Conservation (phyloP, 1,139 yeast genomes). For the Pichia sp. region DNA sequence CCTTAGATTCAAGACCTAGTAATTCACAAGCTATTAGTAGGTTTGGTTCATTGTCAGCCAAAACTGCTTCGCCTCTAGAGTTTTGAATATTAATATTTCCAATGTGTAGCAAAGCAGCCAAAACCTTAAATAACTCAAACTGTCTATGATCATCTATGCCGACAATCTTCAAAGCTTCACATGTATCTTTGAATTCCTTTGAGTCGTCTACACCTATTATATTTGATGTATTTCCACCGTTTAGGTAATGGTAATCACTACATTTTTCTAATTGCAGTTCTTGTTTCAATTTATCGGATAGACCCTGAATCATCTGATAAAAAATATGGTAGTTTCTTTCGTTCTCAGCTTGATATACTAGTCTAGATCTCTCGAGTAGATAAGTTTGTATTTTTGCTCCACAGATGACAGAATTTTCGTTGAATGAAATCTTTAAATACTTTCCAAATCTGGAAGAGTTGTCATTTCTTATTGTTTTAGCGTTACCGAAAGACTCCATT, state of each 20-base stretch:
- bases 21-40: slow-evolving; percentile 78
- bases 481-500: slow-evolving; percentile 98
- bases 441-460: slow-evolving; percentile 97
- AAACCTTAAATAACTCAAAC: slow-evolving; percentile 63
- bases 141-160: slow-evolving; percentile 66
- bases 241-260: slow-evolving; percentile 72
- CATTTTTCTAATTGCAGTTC: slow-evolving; percentile 61
- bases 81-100: slow-evolving; percentile 90
- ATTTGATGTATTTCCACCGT: slow-evolving; percentile 76
- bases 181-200: slow-evolving; percentile 68
- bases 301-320: slow-evolving; percentile 83
- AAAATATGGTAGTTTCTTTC: slow-evolving; percentile 96
- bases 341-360: slow-evolving; percentile 85
- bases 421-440: slow-evolving; percentile 85
- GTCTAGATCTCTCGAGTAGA: slow-evolving; percentile 84
- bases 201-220: slow-evolving; percentile 81
- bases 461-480: slow-evolving; percentile 94
- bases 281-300: slow-evolving; percentile 54
- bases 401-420: slow-evolving; percentile 68
- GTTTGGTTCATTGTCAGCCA: slow-evolving; percentile 81
- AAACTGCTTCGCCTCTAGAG: slow-evolving; percentile 76
- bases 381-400: slow-evolving; percentile 95
- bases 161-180: slow-evolving; percentile 70
- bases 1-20: slow-evolving; percentile 69
- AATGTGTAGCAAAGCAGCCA: slow-evolving; percentile 91